Conservation (phyloP, 164 flowering plant genomes). For the Platanus orientalis region DNA sequence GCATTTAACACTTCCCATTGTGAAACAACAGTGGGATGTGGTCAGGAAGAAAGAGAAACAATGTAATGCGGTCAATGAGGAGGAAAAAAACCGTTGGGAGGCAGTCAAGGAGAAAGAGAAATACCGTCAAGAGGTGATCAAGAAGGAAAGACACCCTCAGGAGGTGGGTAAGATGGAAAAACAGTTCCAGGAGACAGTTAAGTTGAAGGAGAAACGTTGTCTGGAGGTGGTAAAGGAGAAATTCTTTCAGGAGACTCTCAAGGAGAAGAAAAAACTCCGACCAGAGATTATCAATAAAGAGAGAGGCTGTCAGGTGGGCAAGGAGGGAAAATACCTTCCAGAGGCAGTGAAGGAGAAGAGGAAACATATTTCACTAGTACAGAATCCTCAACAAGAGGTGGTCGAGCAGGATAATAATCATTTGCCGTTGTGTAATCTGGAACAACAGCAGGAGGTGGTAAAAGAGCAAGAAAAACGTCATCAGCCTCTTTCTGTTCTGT, state of each 20-base stretch:
- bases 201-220: not conserved
- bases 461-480: not conserved
- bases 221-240: not conserved
- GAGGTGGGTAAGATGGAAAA: not conserved
- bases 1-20: not conserved
- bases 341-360: not conserved
- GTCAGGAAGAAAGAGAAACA: not conserved
- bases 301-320: not conserved
- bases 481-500: slow-evolving; percentile 10
- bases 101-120: not conserved
- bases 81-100: not conserved
- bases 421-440: not conserved
- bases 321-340: not conserved
- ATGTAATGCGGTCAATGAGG: not conserved
- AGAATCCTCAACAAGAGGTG: too few species aligned
- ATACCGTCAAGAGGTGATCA: not conserved
- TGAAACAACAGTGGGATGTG: not conserved
- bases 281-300: too few species aligned
- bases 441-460: slow-evolving; percentile 4
- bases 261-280: not conserved
- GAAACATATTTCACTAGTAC: too few species aligned
- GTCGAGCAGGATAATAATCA: too few species aligned
- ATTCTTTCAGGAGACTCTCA: not conserved
- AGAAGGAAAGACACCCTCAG: not conserved
- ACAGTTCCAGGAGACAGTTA: too few species aligned